Conservation (phyloP, 371 early-diverging fungal genomes). For the Parasitella parasitica region DNA sequence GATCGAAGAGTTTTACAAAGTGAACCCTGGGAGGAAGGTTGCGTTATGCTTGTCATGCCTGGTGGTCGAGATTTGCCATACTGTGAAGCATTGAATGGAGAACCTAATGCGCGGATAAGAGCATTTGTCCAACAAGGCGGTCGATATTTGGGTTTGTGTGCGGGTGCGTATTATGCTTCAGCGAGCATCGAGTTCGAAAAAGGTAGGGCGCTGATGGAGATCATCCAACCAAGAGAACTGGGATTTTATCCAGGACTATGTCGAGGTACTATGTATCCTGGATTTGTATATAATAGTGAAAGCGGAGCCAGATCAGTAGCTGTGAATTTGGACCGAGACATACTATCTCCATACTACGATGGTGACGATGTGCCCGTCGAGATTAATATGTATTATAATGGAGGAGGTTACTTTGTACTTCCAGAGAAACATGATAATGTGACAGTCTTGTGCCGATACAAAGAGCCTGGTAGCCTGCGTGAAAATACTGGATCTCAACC, state of each 20-base stretch:
- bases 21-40: constrained; percentile 87
- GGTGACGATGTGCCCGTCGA: constrained; percentile 2
- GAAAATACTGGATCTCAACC: constrained; percentile 6
- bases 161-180: constrained; percentile 88
- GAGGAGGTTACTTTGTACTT: constrained; percentile 76
- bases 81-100: constrained; percentile 63
- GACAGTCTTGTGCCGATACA: constrained; percentile 64
- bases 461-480: constrained; percentile 29
- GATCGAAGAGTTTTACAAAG: constrained; percentile 64
- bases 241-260: constrained; percentile 73
- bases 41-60: constrained; percentile 84
- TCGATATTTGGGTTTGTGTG: constrained; percentile 89
- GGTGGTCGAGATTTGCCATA: constrained; percentile 91
- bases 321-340: constrained; percentile 32
- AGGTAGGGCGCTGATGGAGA: constrained; percentile 56
- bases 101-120: constrained; percentile 59
- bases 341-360: not conserved
- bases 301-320: constrained; percentile 67
- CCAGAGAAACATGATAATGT: constrained; percentile 45
- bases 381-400: constrained; percentile 70
- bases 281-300: constrained; percentile 82
- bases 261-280: constrained; percentile 73
- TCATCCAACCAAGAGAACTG: constrained; percentile 74
- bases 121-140: constrained; percentile 82
- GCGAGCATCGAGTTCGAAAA: constrained; percentile 76